Conservation (phyloP, 2,329 filamentous ascomycete species). For the Paraphoma sp. region DNA sequence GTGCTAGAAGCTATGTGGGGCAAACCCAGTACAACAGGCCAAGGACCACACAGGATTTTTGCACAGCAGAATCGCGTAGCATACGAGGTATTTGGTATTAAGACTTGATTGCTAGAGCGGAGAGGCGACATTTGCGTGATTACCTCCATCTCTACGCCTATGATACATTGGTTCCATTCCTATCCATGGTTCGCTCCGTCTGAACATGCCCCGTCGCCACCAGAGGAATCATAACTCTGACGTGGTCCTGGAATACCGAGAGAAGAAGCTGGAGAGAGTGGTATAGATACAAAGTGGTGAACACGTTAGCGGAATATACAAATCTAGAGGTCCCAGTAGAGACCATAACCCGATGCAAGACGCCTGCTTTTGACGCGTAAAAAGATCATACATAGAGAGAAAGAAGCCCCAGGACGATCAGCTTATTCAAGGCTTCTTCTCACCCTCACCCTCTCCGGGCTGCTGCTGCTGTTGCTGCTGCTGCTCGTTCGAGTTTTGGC, state of each 20-base stretch:
- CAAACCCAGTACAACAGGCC: background rate
- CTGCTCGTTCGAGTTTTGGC: constrained; percentile 51
- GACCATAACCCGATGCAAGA: constrained; percentile 45
- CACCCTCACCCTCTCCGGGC: constrained; percentile 61
- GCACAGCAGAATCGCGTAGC: background rate
- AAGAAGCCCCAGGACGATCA: constrained; percentile 25
- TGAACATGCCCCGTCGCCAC: constrained; percentile 24
- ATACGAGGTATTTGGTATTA: background rate
- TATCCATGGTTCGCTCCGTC: constrained; percentile 22
- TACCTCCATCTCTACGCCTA: constrained; percentile 38
- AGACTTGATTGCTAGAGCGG: constrained; percentile 33
- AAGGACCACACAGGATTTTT: background rate
- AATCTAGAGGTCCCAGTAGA: constrained; percentile 42
- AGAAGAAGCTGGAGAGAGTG: constrained; percentile 33
- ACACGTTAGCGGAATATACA: constrained; percentile 37
- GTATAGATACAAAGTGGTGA: constrained; percentile 45
- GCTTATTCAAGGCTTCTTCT: constrained; percentile 71
- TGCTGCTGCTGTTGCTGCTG: constrained; percentile 52
- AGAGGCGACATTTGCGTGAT: constrained; percentile 38
- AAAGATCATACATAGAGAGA: constrained; percentile 25
- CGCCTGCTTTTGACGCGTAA: constrained; percentile 45
- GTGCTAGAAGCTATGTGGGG: background rate
- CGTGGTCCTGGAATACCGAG: constrained; percentile 16
- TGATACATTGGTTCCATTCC: constrained; percentile 31
- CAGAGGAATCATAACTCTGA: constrained; percentile 21